These are phyloP conservation scores for Myriosclerotinia curreyana DNA, from an alignment of 2,329 filamentous ascomycete genomes.

Conservation along the genomic window DNA sequence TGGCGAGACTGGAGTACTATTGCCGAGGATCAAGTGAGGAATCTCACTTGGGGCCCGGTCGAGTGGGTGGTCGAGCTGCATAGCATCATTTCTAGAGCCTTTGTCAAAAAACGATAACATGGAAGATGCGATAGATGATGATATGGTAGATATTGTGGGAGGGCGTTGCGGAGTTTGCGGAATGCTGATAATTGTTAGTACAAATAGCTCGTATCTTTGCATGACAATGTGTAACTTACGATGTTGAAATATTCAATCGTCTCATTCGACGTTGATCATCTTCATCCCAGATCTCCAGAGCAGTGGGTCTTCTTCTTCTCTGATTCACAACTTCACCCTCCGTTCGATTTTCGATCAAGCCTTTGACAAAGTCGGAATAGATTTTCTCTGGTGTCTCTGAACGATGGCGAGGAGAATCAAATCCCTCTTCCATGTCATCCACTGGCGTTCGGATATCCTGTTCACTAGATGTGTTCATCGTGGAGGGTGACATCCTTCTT, in stretches of 20 bases:
- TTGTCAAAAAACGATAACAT: no score
- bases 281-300: conserved; percentile 30
- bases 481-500: background rate
- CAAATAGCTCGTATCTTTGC: no score
- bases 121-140: background rate
- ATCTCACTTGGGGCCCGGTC: background rate
- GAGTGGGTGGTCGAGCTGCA: background rate
- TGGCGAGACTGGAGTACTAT: background rate
- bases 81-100: background rate
- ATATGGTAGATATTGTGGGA: background rate
- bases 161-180: background rate
- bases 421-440: conserved; percentile 9
- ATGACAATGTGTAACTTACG: conserved; percentile 6
- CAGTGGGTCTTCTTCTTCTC: conserved; percentile 26
- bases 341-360: conserved; percentile 25
- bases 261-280: conserved; percentile 20
- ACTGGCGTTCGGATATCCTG: conserved; percentile 16
- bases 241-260: background rate
- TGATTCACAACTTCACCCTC: conserved; percentile 28
- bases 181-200: conserved; percentile 5
- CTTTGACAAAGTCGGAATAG: conserved; percentile 28
- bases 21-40: background rate
- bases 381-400: conserved; percentile 21
- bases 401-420: conserved; percentile 4
- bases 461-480: conserved; percentile 13